A percentile compares a stretch with the other conserved stretches of the same genome.
Evolutionary conservation across 2,329 filamentous ascomycete genomes (phyloP).

Genomic region (Phialophora verrucosa): DNA sequence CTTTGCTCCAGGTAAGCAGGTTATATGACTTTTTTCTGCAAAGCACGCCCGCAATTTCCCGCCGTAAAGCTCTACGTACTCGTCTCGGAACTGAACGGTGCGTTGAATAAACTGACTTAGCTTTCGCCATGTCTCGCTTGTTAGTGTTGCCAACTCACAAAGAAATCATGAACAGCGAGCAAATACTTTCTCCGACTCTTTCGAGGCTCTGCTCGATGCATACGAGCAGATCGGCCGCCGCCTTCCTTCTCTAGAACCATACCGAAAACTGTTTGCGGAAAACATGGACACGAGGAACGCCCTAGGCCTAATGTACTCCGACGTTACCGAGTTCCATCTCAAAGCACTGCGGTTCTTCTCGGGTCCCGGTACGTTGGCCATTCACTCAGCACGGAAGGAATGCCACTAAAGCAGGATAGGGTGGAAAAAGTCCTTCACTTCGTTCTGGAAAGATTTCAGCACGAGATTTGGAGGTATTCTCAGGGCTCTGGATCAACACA

Average conservation of each 20-base stretch:
- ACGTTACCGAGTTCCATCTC: constrained; percentile 6
- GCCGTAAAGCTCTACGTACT: neutral
- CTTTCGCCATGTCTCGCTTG: neutral
- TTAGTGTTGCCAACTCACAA: neutral
- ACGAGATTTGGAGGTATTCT: constrained; percentile 34
- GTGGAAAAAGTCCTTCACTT: constrained; percentile 30
- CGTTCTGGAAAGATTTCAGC: constrained; percentile 40
- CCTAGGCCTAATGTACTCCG: neutral
- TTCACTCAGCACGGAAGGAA: neutral
- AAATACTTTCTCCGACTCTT: neutral
- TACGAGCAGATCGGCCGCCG: neutral
- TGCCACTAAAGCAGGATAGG: neutral
- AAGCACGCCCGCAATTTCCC: neutral
- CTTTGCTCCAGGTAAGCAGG: neutral
- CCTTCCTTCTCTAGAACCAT: neutral
- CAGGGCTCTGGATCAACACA: constrained; percentile 33
- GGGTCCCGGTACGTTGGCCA: neutral
- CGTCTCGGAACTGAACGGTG: neutral
- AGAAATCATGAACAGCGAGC: neutral
- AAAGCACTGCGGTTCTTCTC: constrained; percentile 7
- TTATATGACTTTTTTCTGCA: neutral
- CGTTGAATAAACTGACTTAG: neutral
- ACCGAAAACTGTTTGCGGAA: neutral
- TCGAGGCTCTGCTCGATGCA: constrained; percentile 2
- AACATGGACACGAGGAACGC: neutral